These are phyloP conservation scores for Thermothielavioides terrestris DNA, from an alignment of 495 filamentous ascomycete genomes.

Conservation along the genomic window DNA sequence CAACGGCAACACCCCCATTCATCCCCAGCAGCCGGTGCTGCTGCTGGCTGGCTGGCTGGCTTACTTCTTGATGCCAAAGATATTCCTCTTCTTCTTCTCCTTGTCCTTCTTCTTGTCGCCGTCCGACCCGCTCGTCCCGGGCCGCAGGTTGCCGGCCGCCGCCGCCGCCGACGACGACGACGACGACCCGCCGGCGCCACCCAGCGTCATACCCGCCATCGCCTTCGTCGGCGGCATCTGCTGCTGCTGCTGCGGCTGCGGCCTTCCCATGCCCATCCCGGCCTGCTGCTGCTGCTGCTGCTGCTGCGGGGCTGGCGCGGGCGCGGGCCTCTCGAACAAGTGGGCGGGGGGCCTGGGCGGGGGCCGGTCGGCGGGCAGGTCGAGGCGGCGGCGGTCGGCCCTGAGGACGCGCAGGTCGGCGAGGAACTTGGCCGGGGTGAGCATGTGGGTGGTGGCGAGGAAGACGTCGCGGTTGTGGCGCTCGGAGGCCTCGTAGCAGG, in stretches of 20 bases:
- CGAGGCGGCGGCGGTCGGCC: slow-evolving; percentile 60
- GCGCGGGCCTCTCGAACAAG: slow-evolving; percentile 70
- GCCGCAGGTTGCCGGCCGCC: slow-evolving; percentile 19
- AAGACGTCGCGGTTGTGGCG: slow-evolving; percentile 69
- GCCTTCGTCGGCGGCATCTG: slow-evolving; percentile 21
- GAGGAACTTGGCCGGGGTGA: slow-evolving; percentile 70
- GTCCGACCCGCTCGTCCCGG: slow-evolving; percentile 17
- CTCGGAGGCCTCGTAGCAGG: slow-evolving; percentile 80
- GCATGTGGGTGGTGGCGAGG: slow-evolving; percentile 85
- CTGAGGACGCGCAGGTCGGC: slow-evolving; percentile 73
- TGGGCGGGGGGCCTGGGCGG: slow-evolving; percentile 74
- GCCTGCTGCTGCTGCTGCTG: slow-evolving; percentile 6
- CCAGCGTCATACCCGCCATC: slow-evolving; percentile 25
- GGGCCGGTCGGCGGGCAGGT: slow-evolving; percentile 74
- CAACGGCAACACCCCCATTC: no score
- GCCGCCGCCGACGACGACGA: background rate
- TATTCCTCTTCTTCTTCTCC: slow-evolving; percentile 69
- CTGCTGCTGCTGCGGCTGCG: slow-evolving; percentile 7
- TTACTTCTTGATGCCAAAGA: slow-evolving; percentile 61
- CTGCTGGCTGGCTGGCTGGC: no score
- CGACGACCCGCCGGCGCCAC: slow-evolving; percentile 9
- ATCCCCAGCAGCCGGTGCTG: no score
- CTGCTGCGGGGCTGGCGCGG: slow-evolving; percentile 17
- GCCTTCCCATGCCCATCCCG: slow-evolving; percentile 24
- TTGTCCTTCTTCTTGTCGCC: slow-evolving; percentile 42